A percentile compares a stretch with the other conserved stretches of the same genome.
Conservation (phyloP, 2,329 filamentous ascomycete species). For the Aspergillus ochraceus region DNA sequence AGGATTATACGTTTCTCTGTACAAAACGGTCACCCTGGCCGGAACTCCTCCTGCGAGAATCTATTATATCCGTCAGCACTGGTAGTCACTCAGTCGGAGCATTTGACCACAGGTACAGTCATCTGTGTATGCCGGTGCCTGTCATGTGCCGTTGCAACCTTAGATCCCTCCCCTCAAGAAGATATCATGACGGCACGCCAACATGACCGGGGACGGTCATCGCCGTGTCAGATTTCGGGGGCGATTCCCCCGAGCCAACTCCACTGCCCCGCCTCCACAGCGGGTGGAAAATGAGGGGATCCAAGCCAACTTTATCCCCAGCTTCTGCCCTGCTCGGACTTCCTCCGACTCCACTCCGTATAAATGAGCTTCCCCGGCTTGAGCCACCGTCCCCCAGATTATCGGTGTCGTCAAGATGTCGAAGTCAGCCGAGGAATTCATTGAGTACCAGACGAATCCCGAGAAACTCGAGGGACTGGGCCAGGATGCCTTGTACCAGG, state of each 20-base stretch:
- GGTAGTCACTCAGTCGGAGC: too few relatives aligned
- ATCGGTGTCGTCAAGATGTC: neutral
- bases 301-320: neutral
- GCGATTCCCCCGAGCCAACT: neutral
- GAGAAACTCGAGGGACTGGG: constrained; percentile 8
- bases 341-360: neutral
- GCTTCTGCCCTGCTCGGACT: neutral
- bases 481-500: constrained; percentile 28
- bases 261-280: neutral
- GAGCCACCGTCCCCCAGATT: too few relatives aligned
- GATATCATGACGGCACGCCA: neutral
- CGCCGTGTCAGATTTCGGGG: neutral
- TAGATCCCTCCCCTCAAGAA: neutral
- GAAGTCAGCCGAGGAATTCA: neutral
- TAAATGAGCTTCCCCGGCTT: neutral
- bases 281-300: neutral
- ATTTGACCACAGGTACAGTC: too few relatives aligned
- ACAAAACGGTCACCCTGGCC: too few relatives aligned
- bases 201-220: neutral
- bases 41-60: too few relatives aligned
- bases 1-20: too few relatives aligned
- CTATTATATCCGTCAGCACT: too few relatives aligned
- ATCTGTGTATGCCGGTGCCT: too few relatives aligned
- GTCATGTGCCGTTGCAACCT: too few relatives aligned
- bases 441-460: neutral